phyloP scores from a whole-genome alignment of 306 rosid species.

The Sicyos edulis region DNA sequence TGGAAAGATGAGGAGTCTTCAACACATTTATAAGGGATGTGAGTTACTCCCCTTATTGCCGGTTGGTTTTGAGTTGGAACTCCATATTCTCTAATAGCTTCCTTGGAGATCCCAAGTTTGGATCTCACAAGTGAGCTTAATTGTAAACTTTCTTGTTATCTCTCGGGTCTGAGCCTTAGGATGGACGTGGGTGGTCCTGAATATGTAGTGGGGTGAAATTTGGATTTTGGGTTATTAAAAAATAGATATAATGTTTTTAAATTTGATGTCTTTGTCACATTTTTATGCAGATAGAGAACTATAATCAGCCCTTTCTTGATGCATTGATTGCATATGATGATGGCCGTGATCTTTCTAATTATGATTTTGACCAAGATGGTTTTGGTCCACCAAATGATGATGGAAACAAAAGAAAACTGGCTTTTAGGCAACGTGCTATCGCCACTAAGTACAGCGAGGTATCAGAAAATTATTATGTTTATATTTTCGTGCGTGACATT shows the following conservation, averaged over 20 bases:
- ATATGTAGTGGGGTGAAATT: too few relatives aligned
- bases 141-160: too few relatives aligned
- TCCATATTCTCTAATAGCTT: too few relatives aligned
- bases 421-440: slow-evolving; percentile 75
- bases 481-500: neutral
- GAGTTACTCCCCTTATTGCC: too few relatives aligned
- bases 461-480: slow-evolving; percentile 6
- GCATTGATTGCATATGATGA: slow-evolving; percentile 58
- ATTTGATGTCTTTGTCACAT: neutral
- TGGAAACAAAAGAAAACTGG: slow-evolving; percentile 62
- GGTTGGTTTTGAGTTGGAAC: too few relatives aligned
- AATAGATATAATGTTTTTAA: neutral
- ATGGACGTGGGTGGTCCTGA: too few relatives aligned
- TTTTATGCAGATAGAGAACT: slow-evolving; percentile 72
- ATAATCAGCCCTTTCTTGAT: slow-evolving; percentile 66
- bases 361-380: slow-evolving; percentile 69
- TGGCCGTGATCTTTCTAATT: slow-evolving; percentile 65
- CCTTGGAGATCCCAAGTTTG: too few relatives aligned
- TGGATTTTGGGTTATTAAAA: too few relatives aligned
- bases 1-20: too few relatives aligned
- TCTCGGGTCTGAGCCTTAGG: too few relatives aligned
- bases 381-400: slow-evolving; percentile 53
- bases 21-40: too few relatives aligned
- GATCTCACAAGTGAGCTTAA: too few relatives aligned
- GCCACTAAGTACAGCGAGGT: slow-evolving; percentile 64